These are phyloP conservation scores for Macrolepiota fuliginosa DNA, from an alignment of 768 basidiomycete genomes.

Conservation along the genomic window DNA sequence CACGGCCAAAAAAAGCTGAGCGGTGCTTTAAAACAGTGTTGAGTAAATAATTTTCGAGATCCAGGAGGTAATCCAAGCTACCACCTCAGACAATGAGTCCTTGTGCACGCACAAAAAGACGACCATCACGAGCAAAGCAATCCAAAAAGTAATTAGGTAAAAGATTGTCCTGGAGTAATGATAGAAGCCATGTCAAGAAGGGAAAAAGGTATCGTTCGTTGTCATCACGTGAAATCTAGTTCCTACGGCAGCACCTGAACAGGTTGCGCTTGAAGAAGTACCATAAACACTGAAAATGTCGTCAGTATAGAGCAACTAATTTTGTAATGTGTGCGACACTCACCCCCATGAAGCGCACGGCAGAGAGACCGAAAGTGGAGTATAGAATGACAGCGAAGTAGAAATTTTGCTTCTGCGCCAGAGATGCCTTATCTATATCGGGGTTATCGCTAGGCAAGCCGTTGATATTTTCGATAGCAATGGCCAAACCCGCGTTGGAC, in stretches of 20 bases:
- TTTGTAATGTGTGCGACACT: constrained; percentile 25
- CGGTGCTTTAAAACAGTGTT: not conserved
- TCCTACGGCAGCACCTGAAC: constrained; percentile 78
- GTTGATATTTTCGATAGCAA: constrained; percentile 75
- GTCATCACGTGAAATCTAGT: constrained; percentile 32
- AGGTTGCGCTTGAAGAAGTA: constrained; percentile 84
- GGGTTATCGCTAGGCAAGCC: constrained; percentile 42
- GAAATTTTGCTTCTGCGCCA: constrained; percentile 42
- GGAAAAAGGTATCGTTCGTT: not conserved
- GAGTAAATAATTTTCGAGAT: constrained; percentile 4
- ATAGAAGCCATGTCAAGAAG: constrained; percentile 5
- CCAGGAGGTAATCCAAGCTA: not conserved
- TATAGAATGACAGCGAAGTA: constrained; percentile 82
- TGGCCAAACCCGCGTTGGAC: constrained; percentile 63
- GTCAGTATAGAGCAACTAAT: constrained; percentile 1
- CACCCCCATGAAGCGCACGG: constrained; percentile 76
- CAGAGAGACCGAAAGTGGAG: constrained; percentile 71
- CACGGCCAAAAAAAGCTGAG: not conserved
- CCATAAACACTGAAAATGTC: constrained; percentile 62
- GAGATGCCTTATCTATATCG: constrained; percentile 36
- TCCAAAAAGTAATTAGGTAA: not conserved
- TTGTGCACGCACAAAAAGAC: not conserved
- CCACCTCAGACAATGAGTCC: not conserved
- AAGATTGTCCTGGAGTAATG: constrained; percentile 3
- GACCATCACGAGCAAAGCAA: not conserved